A percentile compares a stretch with the other conserved stretches of the same genome.
Evolutionary conservation across 2,329 filamentous ascomycete species (phyloP).

Genomic region (Daldinia eschscholtzii): DNA sequence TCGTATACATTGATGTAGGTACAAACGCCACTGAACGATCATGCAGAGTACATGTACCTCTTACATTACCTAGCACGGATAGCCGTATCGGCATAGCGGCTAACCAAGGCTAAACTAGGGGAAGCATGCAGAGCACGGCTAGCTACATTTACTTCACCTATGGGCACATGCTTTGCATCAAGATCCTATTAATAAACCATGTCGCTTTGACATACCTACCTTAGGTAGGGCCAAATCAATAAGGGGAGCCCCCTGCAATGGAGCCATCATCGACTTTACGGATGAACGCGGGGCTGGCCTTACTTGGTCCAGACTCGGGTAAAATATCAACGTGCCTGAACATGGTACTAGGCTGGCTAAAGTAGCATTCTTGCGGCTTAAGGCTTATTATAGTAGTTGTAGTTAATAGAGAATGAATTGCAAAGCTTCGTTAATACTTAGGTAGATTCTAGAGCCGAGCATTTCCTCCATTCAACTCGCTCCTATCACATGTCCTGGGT

Average conservation of each 20-base stretch:
- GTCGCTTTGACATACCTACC: slow-evolving; percentile 17
- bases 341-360: neutral
- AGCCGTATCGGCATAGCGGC: slow-evolving; percentile 16
- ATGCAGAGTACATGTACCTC: no score
- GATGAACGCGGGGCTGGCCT: slow-evolving; percentile 30
- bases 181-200: slow-evolving; percentile 36
- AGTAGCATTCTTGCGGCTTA: slow-evolving; percentile 35
- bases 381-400: neutral
- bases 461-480: slow-evolving; percentile 27
- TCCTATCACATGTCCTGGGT: slow-evolving; percentile 36
- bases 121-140: slow-evolving; percentile 32
- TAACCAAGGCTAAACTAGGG: slow-evolving; percentile 36
- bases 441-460: slow-evolving; percentile 21
- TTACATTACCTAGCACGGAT: neutral
- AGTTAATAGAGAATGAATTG: slow-evolving; percentile 9
- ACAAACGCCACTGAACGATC: neutral
- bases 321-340: slow-evolving; percentile 28
- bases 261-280: slow-evolving; percentile 25
- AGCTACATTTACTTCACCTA: slow-evolving; percentile 15
- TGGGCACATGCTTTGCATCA: slow-evolving; percentile 17
- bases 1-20: neutral
- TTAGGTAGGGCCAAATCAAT: neutral
- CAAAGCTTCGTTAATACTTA: slow-evolving; percentile 15
- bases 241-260: slow-evolving; percentile 12
- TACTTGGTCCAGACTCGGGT: slow-evolving; percentile 24